These are phyloP conservation scores for Papilionanthe hybrid DNA, from an alignment of 116 monocot genomes.

Conservation along the genomic window DNA sequence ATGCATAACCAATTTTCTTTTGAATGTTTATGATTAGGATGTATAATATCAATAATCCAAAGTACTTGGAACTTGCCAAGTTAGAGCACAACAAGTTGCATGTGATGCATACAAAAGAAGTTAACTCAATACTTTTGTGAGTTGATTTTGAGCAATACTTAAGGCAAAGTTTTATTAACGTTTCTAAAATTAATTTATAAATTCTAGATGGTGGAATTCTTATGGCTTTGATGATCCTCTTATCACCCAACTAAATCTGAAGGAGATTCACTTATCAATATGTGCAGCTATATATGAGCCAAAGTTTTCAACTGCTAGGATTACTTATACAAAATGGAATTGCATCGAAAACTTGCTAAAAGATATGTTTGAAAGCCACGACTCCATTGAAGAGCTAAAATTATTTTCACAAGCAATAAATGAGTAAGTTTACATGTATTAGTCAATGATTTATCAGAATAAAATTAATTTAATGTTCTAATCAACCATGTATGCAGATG, in stretches of 20 bases:
- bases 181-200: not conserved
- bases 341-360: slow-evolving; percentile 21
- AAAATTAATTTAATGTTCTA: not conserved
- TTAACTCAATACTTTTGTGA: slow-evolving; percentile 21
- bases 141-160: not conserved
- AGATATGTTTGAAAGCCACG: slow-evolving; percentile 16
- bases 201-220: slow-evolving; percentile 27
- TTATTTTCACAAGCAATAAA: slow-evolving; percentile 18
- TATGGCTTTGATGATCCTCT: slow-evolving; percentile 17
- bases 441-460: too few species aligned
- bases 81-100: slow-evolving; percentile 25
- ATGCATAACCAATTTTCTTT: not conserved
- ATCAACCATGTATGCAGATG: slow-evolving; percentile 16
- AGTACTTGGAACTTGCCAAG: slow-evolving; percentile 30
- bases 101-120: slow-evolving; percentile 15
- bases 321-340: too few species aligned
- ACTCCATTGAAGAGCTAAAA: slow-evolving; percentile 14
- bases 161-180: not conserved
- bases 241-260: slow-evolving; percentile 9
- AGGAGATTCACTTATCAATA: slow-evolving; percentile 26
- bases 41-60: slow-evolving; percentile 29
- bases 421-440: not conserved
- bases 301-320: slow-evolving; percentile 7
- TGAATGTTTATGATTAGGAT: slow-evolving; percentile 14
- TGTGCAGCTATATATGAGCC: too few species aligned